A percentile compares a stretch with the other conserved stretches of the same genome.
These are phyloP conservation scores for Vigna unguiculata DNA, from an alignment of 306 rosid species.

Conservation along the genomic window DNA sequence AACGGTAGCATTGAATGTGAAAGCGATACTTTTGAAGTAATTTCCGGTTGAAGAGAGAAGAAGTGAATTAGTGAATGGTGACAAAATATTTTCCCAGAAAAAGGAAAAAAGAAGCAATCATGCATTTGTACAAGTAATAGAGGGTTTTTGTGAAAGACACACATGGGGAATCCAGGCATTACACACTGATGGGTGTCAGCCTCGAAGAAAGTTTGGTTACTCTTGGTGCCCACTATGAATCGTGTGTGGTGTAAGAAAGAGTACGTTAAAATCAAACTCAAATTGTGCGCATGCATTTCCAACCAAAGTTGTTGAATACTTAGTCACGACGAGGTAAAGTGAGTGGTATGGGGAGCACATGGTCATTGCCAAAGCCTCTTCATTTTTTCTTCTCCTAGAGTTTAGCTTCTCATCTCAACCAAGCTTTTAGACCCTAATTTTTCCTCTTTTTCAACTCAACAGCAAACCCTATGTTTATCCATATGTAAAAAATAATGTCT, in stretches of 20 bases:
- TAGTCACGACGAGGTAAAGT: constrained; percentile 32
- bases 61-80: constrained; percentile 41
- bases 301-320: constrained; percentile 7
- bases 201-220: constrained; percentile 19
- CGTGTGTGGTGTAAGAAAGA: not conserved
- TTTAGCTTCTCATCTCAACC: not conserved
- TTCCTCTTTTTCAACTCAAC: not conserved
- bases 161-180: constrained; percentile 35
- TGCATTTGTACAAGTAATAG: not conserved
- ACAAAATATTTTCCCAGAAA: constrained; percentile 11
- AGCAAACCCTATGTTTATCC: not conserved
- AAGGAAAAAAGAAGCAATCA: constrained; percentile 29
- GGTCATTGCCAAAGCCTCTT: constrained; percentile 18
- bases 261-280: constrained; percentile 15
- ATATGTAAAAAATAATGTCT: not conserved
- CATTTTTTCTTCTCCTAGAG: constrained; percentile 1
- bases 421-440: not conserved
- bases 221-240: not conserved
- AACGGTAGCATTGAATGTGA: constrained; percentile 51
- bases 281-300: not conserved
- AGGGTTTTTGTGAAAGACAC: constrained; percentile 24
- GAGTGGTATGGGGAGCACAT: constrained; percentile 47
- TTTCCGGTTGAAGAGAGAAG: constrained; percentile 9
- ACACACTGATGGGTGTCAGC: constrained; percentile 35
- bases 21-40: constrained; percentile 31